Percentiles rank a stretch among this genome's conserved stretches.
Evolutionary conservation across 2,329 filamentous ascomycete species (phyloP).

Genomic region (Sclerotinia sclerotiorum): DNA sequence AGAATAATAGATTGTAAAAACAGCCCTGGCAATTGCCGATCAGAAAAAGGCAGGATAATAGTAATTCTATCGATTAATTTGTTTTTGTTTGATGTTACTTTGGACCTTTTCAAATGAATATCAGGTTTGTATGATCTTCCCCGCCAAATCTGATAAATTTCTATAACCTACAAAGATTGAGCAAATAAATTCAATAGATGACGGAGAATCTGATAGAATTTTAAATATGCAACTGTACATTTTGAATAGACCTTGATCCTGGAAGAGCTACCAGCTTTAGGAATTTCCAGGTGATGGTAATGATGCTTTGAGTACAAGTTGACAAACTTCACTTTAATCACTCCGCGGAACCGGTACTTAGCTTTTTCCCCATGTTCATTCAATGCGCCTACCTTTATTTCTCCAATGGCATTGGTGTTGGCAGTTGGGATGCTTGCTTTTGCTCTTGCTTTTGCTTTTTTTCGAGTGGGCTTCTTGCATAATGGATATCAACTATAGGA

Average conservation of each 20-base stretch:
- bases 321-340: slow-evolving; percentile 7
- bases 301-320: neutral
- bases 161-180: neutral
- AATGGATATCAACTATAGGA: neutral
- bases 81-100: neutral
- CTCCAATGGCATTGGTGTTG: neutral
- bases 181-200: neutral
- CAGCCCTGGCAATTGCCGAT: neutral
- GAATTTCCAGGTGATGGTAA: neutral
- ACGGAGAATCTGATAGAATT: neutral
- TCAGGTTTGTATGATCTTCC: neutral
- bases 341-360: neutral
- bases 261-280: neutral
- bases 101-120: neutral
- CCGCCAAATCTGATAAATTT: neutral
- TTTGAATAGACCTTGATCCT: neutral
- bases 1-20: neutral
- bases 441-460: neutral
- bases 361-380: neutral
- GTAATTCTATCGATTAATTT: neutral
- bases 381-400: neutral
- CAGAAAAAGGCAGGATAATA: neutral
- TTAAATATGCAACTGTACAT: neutral
- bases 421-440: neutral
- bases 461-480: neutral